Evolutionary conservation across 306 rosid species (phyloP).

Genomic region (Cucumis hystrix): DNA sequence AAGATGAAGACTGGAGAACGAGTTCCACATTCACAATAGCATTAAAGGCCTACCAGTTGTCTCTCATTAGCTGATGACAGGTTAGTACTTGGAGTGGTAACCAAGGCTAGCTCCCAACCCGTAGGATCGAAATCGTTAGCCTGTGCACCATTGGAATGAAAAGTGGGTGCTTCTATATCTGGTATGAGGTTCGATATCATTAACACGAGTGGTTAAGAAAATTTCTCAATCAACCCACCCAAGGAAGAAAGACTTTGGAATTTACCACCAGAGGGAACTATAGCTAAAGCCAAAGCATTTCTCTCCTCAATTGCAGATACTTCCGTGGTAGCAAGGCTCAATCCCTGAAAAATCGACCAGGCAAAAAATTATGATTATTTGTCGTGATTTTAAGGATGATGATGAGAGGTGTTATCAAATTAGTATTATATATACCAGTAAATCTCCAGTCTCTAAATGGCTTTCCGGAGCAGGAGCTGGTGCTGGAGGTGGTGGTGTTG

Average conservation of each 20-base stretch:
- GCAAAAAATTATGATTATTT: not conserved
- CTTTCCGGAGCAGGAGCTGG: slow-evolving; percentile 44
- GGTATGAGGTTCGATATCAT: not conserved
- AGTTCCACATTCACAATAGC: not conserved
- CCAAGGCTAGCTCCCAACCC: slow-evolving; percentile 98
- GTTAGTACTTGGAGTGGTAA: slow-evolving; percentile 73
- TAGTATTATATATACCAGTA: slow-evolving; percentile 41
- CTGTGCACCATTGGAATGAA: slow-evolving; percentile 38
- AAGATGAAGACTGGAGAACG: not conserved
- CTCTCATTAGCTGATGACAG: slow-evolving; percentile 76
- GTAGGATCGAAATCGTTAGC: slow-evolving; percentile 75
- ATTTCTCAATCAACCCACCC: slow-evolving; percentile 14
- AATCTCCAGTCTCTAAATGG: slow-evolving; percentile 61
- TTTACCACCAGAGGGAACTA: slow-evolving; percentile 75
- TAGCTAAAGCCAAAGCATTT: slow-evolving; percentile 86
- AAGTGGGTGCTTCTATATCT: slow-evolving; percentile 55
- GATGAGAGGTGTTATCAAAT: not conserved
- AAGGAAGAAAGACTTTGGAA: slow-evolving; percentile 8
- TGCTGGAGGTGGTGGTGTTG: slow-evolving; percentile 10
- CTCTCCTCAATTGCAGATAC: slow-evolving; percentile 72
- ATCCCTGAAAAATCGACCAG: slow-evolving; percentile 51
- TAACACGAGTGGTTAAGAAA: slow-evolving; percentile 7
- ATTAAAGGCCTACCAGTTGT: slow-evolving; percentile 59
- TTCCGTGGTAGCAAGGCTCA: slow-evolving; percentile 43
- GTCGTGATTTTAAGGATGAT: not conserved